Conservation (phyloP, 805 yeast genomes). For the Saturnispora diversa region DNA sequence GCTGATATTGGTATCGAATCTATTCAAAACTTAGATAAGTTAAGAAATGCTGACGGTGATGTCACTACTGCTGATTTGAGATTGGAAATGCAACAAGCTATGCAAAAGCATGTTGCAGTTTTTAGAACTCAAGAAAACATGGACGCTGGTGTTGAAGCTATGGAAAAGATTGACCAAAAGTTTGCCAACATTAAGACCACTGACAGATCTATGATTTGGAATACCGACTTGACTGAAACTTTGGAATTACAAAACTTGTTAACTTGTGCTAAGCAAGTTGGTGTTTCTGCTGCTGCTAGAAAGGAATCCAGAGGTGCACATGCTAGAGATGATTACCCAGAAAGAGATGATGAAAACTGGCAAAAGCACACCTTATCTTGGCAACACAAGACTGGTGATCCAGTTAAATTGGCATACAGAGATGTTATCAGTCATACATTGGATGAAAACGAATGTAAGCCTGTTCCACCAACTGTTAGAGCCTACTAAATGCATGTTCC, state of each 20-base stretch:
- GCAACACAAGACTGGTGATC: constrained; percentile 68
- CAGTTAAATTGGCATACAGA: constrained; percentile 76
- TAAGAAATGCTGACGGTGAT: constrained; percentile 81
- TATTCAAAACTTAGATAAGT: constrained; percentile 78
- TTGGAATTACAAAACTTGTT: constrained; percentile 92
- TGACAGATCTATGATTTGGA: constrained; percentile 98
- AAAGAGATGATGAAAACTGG: constrained; percentile 95
- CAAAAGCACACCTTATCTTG: constrained; percentile 95
- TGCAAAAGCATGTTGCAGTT: constrained; percentile 96
- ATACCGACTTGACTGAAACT: constrained; percentile 93
- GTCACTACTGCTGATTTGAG: constrained; percentile 82
- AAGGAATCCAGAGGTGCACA: constrained; percentile 98
- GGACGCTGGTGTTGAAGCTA: constrained; percentile 83
- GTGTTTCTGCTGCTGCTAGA: constrained; percentile 88
- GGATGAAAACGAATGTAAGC: constrained; percentile 86
- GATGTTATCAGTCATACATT: constrained; percentile 73
- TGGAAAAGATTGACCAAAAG: constrained; percentile 64
- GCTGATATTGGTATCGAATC: constrained; percentile 85
- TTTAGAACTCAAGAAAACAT: constrained; percentile 89
- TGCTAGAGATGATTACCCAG: constrained; percentile 96
- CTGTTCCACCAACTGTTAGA: constrained; percentile 96
- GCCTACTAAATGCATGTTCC: constrained; percentile 48
- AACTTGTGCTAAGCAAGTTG: constrained; percentile 96
- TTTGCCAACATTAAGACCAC: constrained; percentile 74
- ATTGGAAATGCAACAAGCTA: constrained; percentile 84